Conservation (phyloP, 2,329 filamentous ascomycete species). For the Diaporthe amygdali region DNA sequence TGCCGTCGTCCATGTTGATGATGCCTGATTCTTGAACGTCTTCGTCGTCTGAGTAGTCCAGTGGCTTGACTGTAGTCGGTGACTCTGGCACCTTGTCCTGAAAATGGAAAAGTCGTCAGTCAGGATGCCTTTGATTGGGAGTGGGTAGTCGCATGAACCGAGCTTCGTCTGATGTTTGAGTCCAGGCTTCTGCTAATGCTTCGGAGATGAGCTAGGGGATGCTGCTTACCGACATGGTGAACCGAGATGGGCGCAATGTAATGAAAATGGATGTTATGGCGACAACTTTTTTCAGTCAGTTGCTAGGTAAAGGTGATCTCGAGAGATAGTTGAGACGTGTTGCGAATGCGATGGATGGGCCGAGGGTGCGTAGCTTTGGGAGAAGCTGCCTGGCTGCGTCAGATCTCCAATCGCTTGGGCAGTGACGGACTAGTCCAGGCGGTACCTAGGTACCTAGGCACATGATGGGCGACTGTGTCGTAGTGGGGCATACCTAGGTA, state of each 20-base stretch:
- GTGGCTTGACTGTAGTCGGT: slow-evolving; percentile 67
- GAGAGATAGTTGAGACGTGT: not conserved
- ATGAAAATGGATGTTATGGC: not conserved
- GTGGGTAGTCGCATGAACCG: slow-evolving; percentile 24
- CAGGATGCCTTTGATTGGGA: not conserved
- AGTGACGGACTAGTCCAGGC: not conserved
- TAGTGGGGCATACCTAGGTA: not conserved
- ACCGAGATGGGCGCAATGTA: slow-evolving; percentile 19
- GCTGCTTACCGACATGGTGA: slow-evolving; percentile 26
- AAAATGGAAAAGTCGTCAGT: slow-evolving; percentile 2
- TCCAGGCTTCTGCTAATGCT: slow-evolving; percentile 16
- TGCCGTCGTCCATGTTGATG: slow-evolving; percentile 42
- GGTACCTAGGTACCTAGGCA: not conserved
- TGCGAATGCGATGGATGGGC: not conserved
- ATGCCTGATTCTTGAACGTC: slow-evolving; percentile 67
- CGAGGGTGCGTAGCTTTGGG: not conserved
- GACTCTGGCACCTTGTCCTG: slow-evolving; percentile 56
- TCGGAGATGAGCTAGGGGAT: slow-evolving; percentile 23
- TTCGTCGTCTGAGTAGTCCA: slow-evolving; percentile 75
- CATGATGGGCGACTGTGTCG: too few species aligned
- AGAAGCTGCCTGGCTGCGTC: slow-evolving; percentile 2
- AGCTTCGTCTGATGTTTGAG: slow-evolving; percentile 22
- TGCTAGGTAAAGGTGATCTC: not conserved
- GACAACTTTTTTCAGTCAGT: not conserved
- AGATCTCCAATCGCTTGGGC: not conserved